These are phyloP conservation scores for Lactuca saligna DNA, from an alignment of 129 eudicot species.

Conservation along the genomic window DNA sequence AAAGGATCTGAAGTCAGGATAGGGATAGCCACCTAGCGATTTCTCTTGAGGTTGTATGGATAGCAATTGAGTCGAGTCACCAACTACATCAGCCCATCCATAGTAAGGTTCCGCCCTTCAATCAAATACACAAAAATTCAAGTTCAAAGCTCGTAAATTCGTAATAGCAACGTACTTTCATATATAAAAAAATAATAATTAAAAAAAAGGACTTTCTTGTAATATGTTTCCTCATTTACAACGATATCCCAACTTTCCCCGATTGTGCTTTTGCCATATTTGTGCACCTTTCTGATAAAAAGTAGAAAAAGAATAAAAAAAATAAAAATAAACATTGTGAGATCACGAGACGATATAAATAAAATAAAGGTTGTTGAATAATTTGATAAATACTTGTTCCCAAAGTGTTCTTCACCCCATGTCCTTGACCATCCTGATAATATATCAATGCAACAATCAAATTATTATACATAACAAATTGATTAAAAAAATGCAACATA, in stretches of 20 bases:
- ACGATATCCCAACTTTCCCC: slow-evolving; percentile 96
- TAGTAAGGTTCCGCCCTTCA: slow-evolving; percentile 89
- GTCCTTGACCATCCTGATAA: slow-evolving; percentile 85
- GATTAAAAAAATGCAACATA: background rate
- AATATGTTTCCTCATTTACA: slow-evolving; percentile 86
- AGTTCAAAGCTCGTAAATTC: background rate
- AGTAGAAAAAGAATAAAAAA: no score
- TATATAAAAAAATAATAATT: background rate
- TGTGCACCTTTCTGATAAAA: slow-evolving; percentile 85
- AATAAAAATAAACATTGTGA: no score
- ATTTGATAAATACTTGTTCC: slow-evolving; percentile 57
- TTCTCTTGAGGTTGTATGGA: slow-evolving; percentile 74
- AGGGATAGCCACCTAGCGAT: slow-evolving; percentile 75
- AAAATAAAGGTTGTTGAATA: no score
- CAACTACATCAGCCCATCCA: slow-evolving; percentile 97
- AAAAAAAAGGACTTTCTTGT: slow-evolving; percentile 58
- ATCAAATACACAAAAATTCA: slow-evolving; percentile 11
- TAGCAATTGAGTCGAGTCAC: slow-evolving; percentile 79
- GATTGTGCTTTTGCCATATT: slow-evolving; percentile 89
- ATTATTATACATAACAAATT: background rate
- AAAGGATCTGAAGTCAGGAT: slow-evolving; percentile 57
- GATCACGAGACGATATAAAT: background rate
- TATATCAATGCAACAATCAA: background rate
- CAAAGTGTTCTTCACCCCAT: slow-evolving; percentile 93
- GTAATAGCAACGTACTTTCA: background rate